Evolutionary conservation across 2,329 filamentous ascomycete genomes (phyloP).

Genomic region (Rhytidhysteron rufulum): DNA sequence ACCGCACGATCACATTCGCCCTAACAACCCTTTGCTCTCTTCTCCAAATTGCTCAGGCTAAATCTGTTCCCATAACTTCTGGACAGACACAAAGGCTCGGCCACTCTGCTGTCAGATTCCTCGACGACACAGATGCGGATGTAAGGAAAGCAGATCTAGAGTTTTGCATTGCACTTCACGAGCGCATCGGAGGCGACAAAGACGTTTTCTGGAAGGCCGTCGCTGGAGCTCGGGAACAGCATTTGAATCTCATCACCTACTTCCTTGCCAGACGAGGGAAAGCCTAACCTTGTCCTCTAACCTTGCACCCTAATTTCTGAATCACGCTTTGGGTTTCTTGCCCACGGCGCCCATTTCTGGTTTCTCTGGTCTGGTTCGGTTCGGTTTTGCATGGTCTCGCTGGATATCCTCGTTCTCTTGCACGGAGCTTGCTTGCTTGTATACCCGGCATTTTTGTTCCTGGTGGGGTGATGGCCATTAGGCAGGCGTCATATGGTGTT

Average conservation of each 20-base stretch:
- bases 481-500: too few species aligned
- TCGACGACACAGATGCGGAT: slow-evolving; percentile 38
- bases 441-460: too few species aligned
- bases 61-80: slow-evolving; percentile 24
- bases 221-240: slow-evolving; percentile 62
- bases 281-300: too few species aligned
- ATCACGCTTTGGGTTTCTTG: too few species aligned
- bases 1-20: slow-evolving; percentile 36
- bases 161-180: slow-evolving; percentile 70
- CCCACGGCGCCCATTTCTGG: too few species aligned
- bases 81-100: slow-evolving; percentile 37
- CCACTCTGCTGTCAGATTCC: slow-evolving; percentile 33
- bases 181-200: slow-evolving; percentile 35
- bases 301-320: too few species aligned
- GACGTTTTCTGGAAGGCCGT: slow-evolving; percentile 66
- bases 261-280: slow-evolving; percentile 69
- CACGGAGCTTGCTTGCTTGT: too few species aligned
- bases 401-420: too few species aligned
- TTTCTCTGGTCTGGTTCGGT: too few species aligned
- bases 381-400: too few species aligned
- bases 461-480: too few species aligned
- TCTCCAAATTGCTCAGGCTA: slow-evolving; percentile 29
- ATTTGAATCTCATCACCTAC: slow-evolving; percentile 74
- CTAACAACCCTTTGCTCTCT: slow-evolving; percentile 37
- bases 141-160: slow-evolving; percentile 69